Evolutionary conservation across 1,284 basidiomycete genomes (phyloP).

Genomic region (Ceratobasidium sp.): DNA sequence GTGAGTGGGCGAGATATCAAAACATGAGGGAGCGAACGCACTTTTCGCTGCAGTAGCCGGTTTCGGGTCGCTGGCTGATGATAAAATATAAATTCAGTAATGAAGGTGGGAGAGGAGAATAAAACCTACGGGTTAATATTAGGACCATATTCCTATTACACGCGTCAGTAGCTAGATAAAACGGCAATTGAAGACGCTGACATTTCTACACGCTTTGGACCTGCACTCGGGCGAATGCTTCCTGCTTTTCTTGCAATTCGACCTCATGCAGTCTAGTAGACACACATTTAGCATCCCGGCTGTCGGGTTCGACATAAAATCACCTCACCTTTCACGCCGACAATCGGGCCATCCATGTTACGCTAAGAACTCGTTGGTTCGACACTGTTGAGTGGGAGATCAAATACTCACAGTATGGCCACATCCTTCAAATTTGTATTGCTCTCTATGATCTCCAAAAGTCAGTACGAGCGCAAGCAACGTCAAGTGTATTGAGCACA

Average conservation of each 20-base stretch:
- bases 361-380: not conserved
- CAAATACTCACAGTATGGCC: conserved; percentile 19
- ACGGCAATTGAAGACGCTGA: not conserved
- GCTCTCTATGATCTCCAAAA: conserved; percentile 1
- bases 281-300: not conserved
- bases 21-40: not conserved
- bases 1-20: not conserved
- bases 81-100: not conserved
- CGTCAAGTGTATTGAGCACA: not conserved
- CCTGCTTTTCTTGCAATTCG: conserved; percentile 33
- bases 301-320: too few relatives aligned
- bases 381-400: too few relatives aligned
- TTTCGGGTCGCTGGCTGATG: conserved; percentile 19
- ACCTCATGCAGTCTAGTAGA: conserved; percentile 20
- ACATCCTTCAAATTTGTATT: conserved; percentile 30
- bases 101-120: not conserved
- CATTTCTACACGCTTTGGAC: conserved; percentile 27
- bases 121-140: conserved; percentile 27
- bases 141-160: conserved; percentile 21
- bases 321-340: conserved; percentile 27
- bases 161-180: not conserved
- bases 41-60: conserved; percentile 42
- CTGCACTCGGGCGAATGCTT: conserved; percentile 31
- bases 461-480: not conserved
- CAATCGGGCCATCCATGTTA: conserved; percentile 24